Evolutionary conservation across 2,329 filamentous ascomycete genomes (phyloP).

Genomic region (Xylariaceae sp.): DNA sequence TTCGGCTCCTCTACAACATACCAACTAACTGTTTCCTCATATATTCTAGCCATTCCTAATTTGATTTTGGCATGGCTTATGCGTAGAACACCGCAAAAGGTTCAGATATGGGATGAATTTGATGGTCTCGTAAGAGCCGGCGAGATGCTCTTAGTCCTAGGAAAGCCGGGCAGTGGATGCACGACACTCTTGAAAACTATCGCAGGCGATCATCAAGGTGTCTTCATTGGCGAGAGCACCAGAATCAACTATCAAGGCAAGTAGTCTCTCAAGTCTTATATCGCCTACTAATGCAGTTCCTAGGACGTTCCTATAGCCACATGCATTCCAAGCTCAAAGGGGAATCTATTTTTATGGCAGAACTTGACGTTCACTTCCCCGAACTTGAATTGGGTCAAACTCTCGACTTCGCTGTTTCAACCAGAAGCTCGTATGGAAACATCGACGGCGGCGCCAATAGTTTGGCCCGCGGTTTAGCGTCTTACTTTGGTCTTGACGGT

Average conservation of each 20-base stretch:
- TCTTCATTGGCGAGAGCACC: constrained; percentile 12
- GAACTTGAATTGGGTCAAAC: constrained; percentile 76
- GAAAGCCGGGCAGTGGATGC: constrained; percentile 47
- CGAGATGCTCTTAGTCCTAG: constrained; percentile 48
- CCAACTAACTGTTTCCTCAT: too few species aligned
- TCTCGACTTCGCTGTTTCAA: constrained; percentile 68
- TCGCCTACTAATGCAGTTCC: neutral
- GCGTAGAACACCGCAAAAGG: too few species aligned
- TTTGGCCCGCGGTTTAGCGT: too few species aligned
- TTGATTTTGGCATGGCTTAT: too few species aligned
- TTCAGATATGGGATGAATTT: too few species aligned
- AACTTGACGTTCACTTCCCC: constrained; percentile 54
- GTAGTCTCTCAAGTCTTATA: neutral
- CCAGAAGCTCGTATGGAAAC: too few species aligned
- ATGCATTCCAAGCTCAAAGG: constrained; percentile 62
- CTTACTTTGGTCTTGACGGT: constrained; percentile 21
- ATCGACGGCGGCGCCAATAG: too few species aligned
- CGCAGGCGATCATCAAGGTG: constrained; percentile 19
- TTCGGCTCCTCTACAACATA: too few species aligned
- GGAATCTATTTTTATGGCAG: constrained; percentile 38
- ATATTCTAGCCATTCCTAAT: too few species aligned
- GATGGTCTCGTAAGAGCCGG: too few species aligned
- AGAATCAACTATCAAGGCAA: constrained; percentile 57
- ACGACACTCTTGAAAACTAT: constrained; percentile 52
- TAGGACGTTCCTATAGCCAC: constrained; percentile 49